Percentiles rank a stretch among this genome's conserved stretches.
These are phyloP conservation scores for Curvularia spicifera DNA, from an alignment of 2,329 filamentous ascomycete species.

Conservation along the genomic window DNA sequence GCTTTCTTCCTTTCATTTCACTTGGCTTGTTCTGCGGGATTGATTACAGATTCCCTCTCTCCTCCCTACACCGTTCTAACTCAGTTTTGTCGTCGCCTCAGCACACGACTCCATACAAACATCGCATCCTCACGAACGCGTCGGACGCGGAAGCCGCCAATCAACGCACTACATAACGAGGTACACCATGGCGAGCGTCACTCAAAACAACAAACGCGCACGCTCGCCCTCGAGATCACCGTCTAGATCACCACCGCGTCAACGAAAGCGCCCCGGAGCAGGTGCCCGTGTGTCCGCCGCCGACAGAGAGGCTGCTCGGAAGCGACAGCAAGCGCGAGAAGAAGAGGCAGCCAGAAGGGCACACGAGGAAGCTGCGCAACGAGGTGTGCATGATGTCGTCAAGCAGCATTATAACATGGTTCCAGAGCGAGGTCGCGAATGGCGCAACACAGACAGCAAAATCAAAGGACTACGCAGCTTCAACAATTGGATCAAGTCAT, in stretches of 20 bases:
- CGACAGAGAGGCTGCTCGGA: slow-evolving; percentile 71
- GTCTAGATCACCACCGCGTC: slow-evolving; percentile 60
- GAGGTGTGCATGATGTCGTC: slow-evolving; percentile 82
- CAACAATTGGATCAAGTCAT: slow-evolving; percentile 99
- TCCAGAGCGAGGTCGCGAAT: slow-evolving; percentile 89
- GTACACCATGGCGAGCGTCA: slow-evolving; percentile 30
- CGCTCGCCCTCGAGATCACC: slow-evolving; percentile 46
- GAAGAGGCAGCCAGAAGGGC: slow-evolving; percentile 58
- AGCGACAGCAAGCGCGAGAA: slow-evolving; percentile 53
- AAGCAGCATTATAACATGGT: slow-evolving; percentile 95
- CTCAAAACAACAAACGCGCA: slow-evolving; percentile 36
- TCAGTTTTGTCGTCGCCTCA: neutral
- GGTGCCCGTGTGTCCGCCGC: slow-evolving; percentile 67
- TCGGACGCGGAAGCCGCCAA: slow-evolving; percentile 8
- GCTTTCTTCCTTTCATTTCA: neutral
- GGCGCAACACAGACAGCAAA: slow-evolving; percentile 90
- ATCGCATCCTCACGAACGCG: slow-evolving; percentile 5
- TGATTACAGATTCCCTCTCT: neutral
- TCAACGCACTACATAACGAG: slow-evolving; percentile 3
- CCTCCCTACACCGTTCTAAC: neutral
- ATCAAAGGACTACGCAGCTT: slow-evolving; percentile 94
- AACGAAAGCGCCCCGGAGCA: slow-evolving; percentile 66
- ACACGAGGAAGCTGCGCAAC: slow-evolving; percentile 47
- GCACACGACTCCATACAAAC: neutral
- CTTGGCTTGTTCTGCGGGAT: neutral